Evolutionary conservation across 2,329 filamentous ascomycete species (phyloP).

Genomic region (Dendrostoma leiphaemia): DNA sequence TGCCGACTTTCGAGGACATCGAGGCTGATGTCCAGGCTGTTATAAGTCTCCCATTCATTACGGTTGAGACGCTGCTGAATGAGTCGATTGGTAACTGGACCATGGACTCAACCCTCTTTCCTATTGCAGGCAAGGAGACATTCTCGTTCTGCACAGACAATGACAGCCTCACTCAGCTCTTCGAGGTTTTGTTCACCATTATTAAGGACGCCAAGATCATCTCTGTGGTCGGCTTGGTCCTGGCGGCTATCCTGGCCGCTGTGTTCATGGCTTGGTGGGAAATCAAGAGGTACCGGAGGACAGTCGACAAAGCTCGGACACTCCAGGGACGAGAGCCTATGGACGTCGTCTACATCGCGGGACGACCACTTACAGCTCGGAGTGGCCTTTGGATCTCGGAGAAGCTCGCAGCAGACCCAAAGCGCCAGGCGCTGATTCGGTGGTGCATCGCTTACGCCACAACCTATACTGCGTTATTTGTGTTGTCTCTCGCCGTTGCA

Average conservation of each 20-base stretch:
- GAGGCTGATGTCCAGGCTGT: slow-evolving; percentile 76
- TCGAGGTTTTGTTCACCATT: slow-evolving; percentile 66
- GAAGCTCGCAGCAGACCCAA: slow-evolving; percentile 52
- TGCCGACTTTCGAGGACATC: slow-evolving; percentile 81
- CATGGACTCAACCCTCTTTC: slow-evolving; percentile 77
- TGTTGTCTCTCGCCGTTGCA: slow-evolving; percentile 77
- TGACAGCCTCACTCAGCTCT: slow-evolving; percentile 79
- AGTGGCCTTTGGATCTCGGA: slow-evolving; percentile 69
- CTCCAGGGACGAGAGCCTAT: slow-evolving; percentile 71
- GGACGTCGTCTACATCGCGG: slow-evolving; percentile 86
- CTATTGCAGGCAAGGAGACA: slow-evolving; percentile 77
- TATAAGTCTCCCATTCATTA: slow-evolving; percentile 76
- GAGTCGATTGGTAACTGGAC: slow-evolving; percentile 68
- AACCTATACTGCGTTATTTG: slow-evolving; percentile 78
- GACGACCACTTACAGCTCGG: slow-evolving; percentile 72
- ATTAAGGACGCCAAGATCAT: slow-evolving; percentile 68
- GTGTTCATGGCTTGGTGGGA: slow-evolving; percentile 79
- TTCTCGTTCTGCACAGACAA: slow-evolving; percentile 89
- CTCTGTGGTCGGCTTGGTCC: slow-evolving; percentile 71
- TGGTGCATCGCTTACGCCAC: slow-evolving; percentile 90
- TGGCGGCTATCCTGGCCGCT: slow-evolving; percentile 68
- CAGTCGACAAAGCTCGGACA: slow-evolving; percentile 67
- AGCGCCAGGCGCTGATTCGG: slow-evolving; percentile 70
- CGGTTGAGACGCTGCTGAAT: slow-evolving; percentile 73
- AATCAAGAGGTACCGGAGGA: slow-evolving; percentile 71